Percentiles rank a stretch among this genome's conserved stretches.
These are phyloP conservation scores for Tetracladium marchalianum DNA, from an alignment of 495 filamentous ascomycete genomes.

Conservation along the genomic window DNA sequence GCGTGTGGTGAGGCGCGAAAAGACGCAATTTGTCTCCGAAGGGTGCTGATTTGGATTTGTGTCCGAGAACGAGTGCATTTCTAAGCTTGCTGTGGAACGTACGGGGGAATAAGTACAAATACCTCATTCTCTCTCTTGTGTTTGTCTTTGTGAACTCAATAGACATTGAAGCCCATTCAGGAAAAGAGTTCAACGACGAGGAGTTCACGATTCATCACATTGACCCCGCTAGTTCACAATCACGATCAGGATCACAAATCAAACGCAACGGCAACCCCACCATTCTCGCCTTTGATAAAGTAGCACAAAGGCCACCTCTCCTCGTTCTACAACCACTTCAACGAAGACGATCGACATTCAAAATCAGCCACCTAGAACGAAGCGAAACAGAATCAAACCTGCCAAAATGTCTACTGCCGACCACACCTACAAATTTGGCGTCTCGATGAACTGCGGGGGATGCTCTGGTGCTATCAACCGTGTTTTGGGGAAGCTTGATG, in stretches of 20 bases:
- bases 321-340: constrained; percentile 5
- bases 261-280: constrained; percentile 29
- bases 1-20: background rate
- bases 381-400: constrained; percentile 26
- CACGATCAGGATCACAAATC: no score
- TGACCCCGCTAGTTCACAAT: no score
- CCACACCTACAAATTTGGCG: constrained; percentile 56
- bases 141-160: no score
- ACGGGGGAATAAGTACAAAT: no score
- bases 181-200: no score
- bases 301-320: constrained; percentile 21
- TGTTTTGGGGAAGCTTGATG: constrained; percentile 92
- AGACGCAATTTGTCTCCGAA: no score
- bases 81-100: no score
- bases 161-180: no score
- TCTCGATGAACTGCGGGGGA: constrained; percentile 56
- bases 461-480: constrained; percentile 63
- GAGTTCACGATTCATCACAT: no score
- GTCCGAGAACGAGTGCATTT: background rate
- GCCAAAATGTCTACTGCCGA: constrained; percentile 9
- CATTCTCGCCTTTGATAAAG: constrained; percentile 19
- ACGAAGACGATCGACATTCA: background rate
- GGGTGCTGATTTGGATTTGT: no score
- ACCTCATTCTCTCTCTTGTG: no score
- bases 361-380: no score